phyloP scores from a whole-genome alignment of 1,139 yeast genomes.

The Yamadazyma atlantica region DNA sequence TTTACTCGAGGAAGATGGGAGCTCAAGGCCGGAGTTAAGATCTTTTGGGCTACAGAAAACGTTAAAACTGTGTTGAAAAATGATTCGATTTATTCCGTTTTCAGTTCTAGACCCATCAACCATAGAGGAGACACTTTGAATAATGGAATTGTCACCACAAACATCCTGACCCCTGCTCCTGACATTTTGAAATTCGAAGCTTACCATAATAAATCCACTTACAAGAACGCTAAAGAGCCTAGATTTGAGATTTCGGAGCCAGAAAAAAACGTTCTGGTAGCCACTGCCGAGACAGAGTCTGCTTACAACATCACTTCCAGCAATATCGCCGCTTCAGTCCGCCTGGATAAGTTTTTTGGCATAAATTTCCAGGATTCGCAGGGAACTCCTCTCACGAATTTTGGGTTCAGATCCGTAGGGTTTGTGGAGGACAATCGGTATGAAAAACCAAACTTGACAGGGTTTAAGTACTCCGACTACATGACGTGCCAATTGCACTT shows the following conservation, averaged over 20 bases:
- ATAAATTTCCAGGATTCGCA: conserved; percentile 20
- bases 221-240: conserved; percentile 19
- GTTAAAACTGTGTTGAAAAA: conserved; percentile 19
- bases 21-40: conserved; percentile 24
- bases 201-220: conserved; percentile 26
- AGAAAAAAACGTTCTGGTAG: conserved; percentile 2
- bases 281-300: conserved; percentile 2
- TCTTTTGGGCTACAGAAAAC: conserved; percentile 32
- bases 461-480: conserved; percentile 19
- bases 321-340: not conserved
- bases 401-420: conserved; percentile 32
- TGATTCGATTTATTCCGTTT: conserved; percentile 20
- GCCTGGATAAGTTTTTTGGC: conserved; percentile 18
- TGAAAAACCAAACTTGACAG: conserved; percentile 14
- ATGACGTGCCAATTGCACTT: conserved; percentile 29
- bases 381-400: conserved; percentile 22
- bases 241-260: conserved; percentile 18
- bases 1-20: conserved; percentile 31
- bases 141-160: conserved; percentile 27
- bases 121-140: conserved; percentile 31
- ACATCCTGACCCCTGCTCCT: conserved; percentile 22
- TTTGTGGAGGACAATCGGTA: conserved; percentile 26
- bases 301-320: conserved; percentile 3
- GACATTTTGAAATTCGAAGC: conserved; percentile 29
- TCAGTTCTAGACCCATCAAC: conserved; percentile 22